These are phyloP conservation scores for Monascus ruber DNA, from an alignment of 2,329 filamentous ascomycete species.

Conservation along the genomic window DNA sequence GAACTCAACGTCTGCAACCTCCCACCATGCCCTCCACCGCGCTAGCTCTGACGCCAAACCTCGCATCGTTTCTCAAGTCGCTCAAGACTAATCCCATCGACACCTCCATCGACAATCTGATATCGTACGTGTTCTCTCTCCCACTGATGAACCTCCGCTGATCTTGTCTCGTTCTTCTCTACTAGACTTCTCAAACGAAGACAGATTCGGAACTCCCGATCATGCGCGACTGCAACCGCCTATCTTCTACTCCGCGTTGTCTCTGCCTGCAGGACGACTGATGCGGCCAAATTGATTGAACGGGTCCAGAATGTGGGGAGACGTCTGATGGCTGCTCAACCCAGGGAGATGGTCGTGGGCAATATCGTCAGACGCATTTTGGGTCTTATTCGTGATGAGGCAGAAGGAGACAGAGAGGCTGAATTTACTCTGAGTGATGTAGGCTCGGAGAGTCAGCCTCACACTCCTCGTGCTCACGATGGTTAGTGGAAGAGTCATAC, in stretches of 20 bases:
- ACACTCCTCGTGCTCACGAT: conserved; percentile 28
- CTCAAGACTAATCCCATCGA: conserved; percentile 67
- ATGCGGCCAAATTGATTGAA: conserved; percentile 66
- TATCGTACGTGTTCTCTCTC: conserved; percentile 51
- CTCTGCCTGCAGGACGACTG: conserved; percentile 64
- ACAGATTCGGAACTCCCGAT: conserved; percentile 77
- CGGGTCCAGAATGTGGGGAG: conserved; percentile 70
- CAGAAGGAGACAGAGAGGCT: conserved; percentile 64
- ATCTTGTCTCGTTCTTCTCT: too few relatives aligned
- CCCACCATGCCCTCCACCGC: conserved; percentile 46
- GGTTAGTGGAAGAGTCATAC: conserved; percentile 12
- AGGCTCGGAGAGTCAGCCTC: conserved; percentile 41
- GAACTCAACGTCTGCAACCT: too few relatives aligned
- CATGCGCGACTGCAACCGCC: conserved; percentile 83
- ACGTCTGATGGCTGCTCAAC: conserved; percentile 69
- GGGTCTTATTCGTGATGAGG: conserved; percentile 82
- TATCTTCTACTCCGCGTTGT: conserved; percentile 82
- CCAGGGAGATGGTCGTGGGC: conserved; percentile 80
- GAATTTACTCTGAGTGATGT: conserved; percentile 51
- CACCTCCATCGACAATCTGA: conserved; percentile 68
- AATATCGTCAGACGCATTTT: conserved; percentile 89
- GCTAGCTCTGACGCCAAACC: conserved; percentile 54
- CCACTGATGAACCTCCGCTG: too few relatives aligned
- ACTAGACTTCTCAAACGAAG: conserved; percentile 73
- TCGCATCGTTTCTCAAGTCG: conserved; percentile 68